These are phyloP conservation scores for Cudoniella acicularis DNA, from an alignment of 495 filamentous ascomycete species.

Conservation along the genomic window DNA sequence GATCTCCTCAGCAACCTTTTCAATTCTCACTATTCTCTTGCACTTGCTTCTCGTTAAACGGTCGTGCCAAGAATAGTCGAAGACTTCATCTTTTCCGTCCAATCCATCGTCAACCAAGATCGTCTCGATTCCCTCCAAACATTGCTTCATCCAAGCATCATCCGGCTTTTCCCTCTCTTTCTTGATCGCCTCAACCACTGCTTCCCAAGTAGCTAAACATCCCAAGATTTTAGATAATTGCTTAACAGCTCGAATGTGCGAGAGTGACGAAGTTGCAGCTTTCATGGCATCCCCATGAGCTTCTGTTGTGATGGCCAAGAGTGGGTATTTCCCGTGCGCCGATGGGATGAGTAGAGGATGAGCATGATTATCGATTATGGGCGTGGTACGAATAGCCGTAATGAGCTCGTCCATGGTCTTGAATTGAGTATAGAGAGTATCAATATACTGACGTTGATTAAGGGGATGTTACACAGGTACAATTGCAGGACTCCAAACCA, in stretches of 20 bases:
- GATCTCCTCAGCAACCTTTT: conserved; percentile 65
- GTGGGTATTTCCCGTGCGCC: conserved; percentile 45
- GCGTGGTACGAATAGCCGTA: conserved; percentile 55
- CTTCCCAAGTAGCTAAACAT: conserved; percentile 57
- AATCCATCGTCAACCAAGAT: conserved; percentile 80
- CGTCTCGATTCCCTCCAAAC: conserved; percentile 71
- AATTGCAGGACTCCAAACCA: no score
- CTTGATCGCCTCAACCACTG: conserved; percentile 57
- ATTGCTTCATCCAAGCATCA: conserved; percentile 55
- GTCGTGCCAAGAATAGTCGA: conserved; percentile 67
- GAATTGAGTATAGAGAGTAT: background rate
- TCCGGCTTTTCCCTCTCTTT: conserved; percentile 51
- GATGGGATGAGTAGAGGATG: conserved; percentile 54
- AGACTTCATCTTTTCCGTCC: conserved; percentile 48
- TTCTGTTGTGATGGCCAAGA: conserved; percentile 70
- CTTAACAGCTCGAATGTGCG: conserved; percentile 65
- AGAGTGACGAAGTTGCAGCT: conserved; percentile 52
- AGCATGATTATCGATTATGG: conserved; percentile 86
- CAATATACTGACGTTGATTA: no score
- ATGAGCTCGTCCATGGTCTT: conserved; percentile 19
- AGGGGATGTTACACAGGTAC: no score
- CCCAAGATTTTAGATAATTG: conserved; percentile 63
- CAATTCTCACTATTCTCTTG: conserved; percentile 81
- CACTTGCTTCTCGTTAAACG: conserved; percentile 56
- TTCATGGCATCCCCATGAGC: conserved; percentile 64